Evolutionary conservation across 495 filamentous ascomycete genomes (phyloP), one percentile per base, ranked within the genome.

Genomic region (Podospora pseudocomata): DNA sequence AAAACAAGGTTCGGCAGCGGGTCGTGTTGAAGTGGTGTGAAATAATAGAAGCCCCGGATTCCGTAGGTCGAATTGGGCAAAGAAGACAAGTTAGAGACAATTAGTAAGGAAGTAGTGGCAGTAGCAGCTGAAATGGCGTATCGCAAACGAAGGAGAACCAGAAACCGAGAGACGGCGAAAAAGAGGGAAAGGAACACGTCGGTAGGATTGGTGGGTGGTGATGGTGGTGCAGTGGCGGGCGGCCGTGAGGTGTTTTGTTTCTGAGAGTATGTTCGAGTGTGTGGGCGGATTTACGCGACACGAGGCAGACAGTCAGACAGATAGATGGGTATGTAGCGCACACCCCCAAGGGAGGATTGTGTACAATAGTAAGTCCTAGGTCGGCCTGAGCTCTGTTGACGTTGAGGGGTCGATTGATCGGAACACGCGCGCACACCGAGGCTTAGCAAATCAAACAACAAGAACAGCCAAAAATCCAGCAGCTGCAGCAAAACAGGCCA

Each of bases 391-490:
- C 23, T 39, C 5, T 49, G 39, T 49, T 72, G 70, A 70, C 65
- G 67, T 72, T 67, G 65, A 58, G 59, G 68, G 65, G 58, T 53
- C 61, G 74, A 70, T 68, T 67, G 69, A 70, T 63, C 65, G 64
- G 73, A 75, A 23, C 23, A 1, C 23, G 23, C 74, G 72, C 72
- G 72, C 72, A 23, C 23, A 23, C 72, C 39, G 60, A 64, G 65
- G 63, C 66, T 65, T 65, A 74, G 70, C 75, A 71, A 77, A 77
- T 77, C 75, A 76, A 65, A 76, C 65, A 67, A 27, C 57, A 34
- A 34, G 61, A 18, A 53, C 55, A 16, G 15, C 55, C 55, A 19
- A 58, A 49, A 49, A 49, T 49, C 13, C 16, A 28, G 26, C 30
- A 18, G 23, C 56, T 59, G 64, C 65, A 54, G 53, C 60, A 67